These are phyloP conservation scores for Penicillium digitatum DNA, from an alignment of 2,329 filamentous ascomycete genomes.

Conservation along the genomic window DNA sequence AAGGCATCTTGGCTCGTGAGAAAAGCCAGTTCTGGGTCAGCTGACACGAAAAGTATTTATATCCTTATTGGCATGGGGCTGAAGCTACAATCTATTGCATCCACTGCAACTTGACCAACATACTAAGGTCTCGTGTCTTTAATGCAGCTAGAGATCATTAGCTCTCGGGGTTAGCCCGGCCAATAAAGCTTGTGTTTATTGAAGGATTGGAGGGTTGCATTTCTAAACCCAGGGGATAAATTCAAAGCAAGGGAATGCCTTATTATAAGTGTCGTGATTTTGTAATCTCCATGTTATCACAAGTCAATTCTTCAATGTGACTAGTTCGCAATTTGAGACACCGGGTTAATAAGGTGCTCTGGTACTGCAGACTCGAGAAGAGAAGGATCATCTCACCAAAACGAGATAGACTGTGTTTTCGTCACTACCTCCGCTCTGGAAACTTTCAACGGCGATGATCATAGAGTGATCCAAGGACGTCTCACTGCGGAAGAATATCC, in stretches of 20 bases:
- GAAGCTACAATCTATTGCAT: neutral
- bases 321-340: neutral
- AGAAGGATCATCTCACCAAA: neutral
- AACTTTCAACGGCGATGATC: constrained; percentile 17
- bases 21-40: neutral
- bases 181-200: neutral
- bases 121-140: neutral
- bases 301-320: neutral
- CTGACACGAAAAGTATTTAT: neutral
- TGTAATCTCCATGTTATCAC: neutral
- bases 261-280: neutral
- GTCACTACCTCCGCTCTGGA: constrained; percentile 1
- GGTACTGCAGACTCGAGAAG: neutral
- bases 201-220: neutral
- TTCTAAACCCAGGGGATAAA: neutral
- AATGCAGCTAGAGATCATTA: neutral
- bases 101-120: neutral
- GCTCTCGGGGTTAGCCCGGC: neutral
- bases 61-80: neutral
- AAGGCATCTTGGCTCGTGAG: neutral
- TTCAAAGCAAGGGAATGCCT: neutral
- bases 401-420: neutral
- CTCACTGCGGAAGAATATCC: no score
- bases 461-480: neutral
- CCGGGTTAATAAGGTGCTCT: neutral